phyloP scores from a whole-genome alignment of 176 grass and related monocot species.

The Musa schizocarpa region DNA sequence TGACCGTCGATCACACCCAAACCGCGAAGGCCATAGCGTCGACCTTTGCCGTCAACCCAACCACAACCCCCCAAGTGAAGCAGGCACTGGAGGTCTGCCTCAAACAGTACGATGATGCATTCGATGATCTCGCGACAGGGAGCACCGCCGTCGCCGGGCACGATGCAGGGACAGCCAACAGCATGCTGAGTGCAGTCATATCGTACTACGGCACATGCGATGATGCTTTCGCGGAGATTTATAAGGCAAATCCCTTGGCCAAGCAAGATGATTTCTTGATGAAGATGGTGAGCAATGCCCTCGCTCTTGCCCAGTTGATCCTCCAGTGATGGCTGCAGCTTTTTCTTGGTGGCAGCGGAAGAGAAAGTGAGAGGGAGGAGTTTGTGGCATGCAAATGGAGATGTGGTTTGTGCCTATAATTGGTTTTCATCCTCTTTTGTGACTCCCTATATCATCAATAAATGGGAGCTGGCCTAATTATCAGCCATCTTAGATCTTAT shows the following conservation, averaged over 20 bases:
- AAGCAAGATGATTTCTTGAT: background rate
- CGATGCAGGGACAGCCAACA: background rate
- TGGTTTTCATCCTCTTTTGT: too few species aligned
- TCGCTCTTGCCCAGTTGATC: background rate
- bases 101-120: background rate
- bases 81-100: background rate
- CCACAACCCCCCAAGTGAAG: background rate
- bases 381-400: too few species aligned
- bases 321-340: background rate
- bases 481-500: too few species aligned
- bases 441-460: too few species aligned
- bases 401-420: too few species aligned
- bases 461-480: too few species aligned
- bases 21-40: background rate
- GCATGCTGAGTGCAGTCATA: conserved; percentile 1
- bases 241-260: background rate
- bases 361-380: too few species aligned
- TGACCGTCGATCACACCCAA: background rate
- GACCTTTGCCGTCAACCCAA: background rate
- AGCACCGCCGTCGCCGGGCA: background rate
- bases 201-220: conserved; percentile 1
- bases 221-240: background rate
- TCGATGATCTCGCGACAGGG: background rate
- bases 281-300: background rate
- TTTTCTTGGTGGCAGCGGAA: too few species aligned